phyloP scores from a whole-genome alignment of 768 basidiomycete genomes.

The Cystofilobasidium ferigula region DNA sequence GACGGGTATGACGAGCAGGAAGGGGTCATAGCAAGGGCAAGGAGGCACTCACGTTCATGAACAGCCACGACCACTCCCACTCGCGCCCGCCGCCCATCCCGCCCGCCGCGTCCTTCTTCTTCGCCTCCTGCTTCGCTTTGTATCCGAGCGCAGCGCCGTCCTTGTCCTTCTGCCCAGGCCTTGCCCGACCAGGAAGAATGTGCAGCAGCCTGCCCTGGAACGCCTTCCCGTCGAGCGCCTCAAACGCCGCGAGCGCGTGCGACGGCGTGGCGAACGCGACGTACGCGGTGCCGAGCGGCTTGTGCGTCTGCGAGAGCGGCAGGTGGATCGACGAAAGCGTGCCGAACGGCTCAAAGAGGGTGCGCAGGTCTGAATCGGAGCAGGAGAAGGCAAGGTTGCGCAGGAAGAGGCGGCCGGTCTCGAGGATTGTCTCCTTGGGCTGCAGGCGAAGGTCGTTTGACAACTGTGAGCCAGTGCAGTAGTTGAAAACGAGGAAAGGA shows the following conservation, averaged over 20 bases:
- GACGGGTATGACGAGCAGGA: neutral
- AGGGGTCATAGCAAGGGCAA: neutral
- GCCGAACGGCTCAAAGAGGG: constrained; percentile 59
- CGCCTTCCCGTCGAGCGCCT: constrained; percentile 64
- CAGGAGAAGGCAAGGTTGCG: constrained; percentile 90
- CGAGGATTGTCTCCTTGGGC: constrained; percentile 48
- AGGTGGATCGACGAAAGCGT: constrained; percentile 55
- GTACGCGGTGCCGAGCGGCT: constrained; percentile 55
- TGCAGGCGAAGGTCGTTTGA: no score
- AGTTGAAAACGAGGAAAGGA: neutral
- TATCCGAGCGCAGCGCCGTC: constrained; percentile 42
- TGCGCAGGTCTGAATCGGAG: constrained; percentile 56
- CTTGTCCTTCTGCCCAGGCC: constrained; percentile 40
- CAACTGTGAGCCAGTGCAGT: constrained; percentile 1
- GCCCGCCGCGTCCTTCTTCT: constrained; percentile 44
- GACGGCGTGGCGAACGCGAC: constrained; percentile 45
- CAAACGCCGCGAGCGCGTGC: constrained; percentile 58
- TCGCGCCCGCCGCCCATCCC: constrained; percentile 5
- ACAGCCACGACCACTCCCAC: constrained; percentile 73
- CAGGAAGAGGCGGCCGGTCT: constrained; percentile 72
- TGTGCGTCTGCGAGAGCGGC: constrained; percentile 44
- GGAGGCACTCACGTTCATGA: constrained; percentile 80
- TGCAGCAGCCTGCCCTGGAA: constrained; percentile 89
- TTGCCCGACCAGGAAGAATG: constrained; percentile 50
- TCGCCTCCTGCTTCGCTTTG: constrained; percentile 53